phyloP scores from a whole-genome alignment of 108 stramenopile genomes.

The Epithemia pelagica region DNA sequence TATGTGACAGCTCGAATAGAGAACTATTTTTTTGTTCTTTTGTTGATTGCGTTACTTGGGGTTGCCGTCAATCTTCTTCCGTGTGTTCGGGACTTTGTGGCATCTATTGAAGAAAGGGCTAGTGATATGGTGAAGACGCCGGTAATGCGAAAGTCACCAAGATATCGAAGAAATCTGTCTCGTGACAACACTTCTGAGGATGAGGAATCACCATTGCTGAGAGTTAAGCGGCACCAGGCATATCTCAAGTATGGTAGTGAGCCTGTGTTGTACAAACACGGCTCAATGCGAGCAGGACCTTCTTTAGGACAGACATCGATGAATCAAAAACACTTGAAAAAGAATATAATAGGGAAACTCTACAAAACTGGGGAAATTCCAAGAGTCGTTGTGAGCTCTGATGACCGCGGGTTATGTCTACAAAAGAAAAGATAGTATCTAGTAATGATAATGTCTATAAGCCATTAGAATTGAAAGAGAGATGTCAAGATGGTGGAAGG shows the following conservation, averaged over 20 bases:
- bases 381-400: not conserved
- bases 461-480: not conserved
- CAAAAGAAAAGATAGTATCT: not conserved
- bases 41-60: slow-evolving; percentile 53
- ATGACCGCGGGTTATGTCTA: not conserved
- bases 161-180: too few species aligned
- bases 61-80: slow-evolving; percentile 58
- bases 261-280: slow-evolving; percentile 44
- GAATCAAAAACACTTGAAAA: slow-evolving; percentile 16
- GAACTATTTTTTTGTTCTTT: slow-evolving; percentile 66
- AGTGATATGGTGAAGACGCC: slow-evolving; percentile 51
- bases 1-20: slow-evolving; percentile 59
- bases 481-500: not conserved
- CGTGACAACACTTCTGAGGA: slow-evolving; percentile 10
- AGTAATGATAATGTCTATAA: not conserved
- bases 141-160: slow-evolving; percentile 27
- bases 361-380: slow-evolving; percentile 12
- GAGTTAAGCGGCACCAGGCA: slow-evolving; percentile 37
- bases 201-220: slow-evolving; percentile 45
- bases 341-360: slow-evolving; percentile 19
- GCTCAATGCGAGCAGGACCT: slow-evolving; percentile 65
- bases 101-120: slow-evolving; percentile 52
- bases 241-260: slow-evolving; percentile 62
- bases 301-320: slow-evolving; percentile 20
- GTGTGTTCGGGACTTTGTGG: slow-evolving; percentile 47